Base-by-base conservation (phyloP, 2,329 filamentous ascomycete genomes). In the Teratosphaeriaceae sp. region DNA sequence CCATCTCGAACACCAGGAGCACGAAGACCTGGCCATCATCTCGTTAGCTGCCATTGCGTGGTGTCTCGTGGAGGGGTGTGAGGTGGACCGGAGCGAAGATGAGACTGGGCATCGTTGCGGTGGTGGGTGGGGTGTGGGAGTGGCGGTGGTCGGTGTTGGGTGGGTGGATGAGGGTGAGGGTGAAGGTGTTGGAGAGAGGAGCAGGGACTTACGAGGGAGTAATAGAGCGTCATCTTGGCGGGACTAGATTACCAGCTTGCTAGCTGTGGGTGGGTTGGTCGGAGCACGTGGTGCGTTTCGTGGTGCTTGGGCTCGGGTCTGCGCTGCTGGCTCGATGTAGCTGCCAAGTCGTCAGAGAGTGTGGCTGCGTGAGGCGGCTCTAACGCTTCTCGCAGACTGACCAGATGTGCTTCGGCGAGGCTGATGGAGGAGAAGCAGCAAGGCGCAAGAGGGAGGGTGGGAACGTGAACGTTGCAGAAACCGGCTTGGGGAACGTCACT, bases 1-100 rank as follows among this genome's bases (percentile, higher is more conserved):
- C 71, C 84, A 92, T 90, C 80, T 92, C 86, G 59, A 80, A 74
- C 68, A 92, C 79, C 58, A 92, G 74, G 58, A 90, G 79, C 64
- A 85, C 67, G 70, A 94, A 94, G 59, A 92, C 86, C 87, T 92
- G 59, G 35, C 39, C 13, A 9, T 19, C 18, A 16, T n/a, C 6
- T 30, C 20, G 26, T 31, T 26, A 41, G 38, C 20, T 31, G 35
- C 45, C 54, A 52, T 41, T 26, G 33, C 9, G 19, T 30, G 29
- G 27, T 3, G 8, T 11, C 26, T 9, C 33, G n/a, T 5, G 19
- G 12, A 3, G 22, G 16, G 16, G 22, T 35, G 34, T 18, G 26
- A 26, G 36, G 19, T 40, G 34, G 42, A 66, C 63, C 50, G 63
- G 63, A 48, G 59, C 51, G 47, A 61, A 65, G 48, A 65, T 64